A percentile compares a stretch with the other conserved stretches of the same genome.
phyloP scores from a whole-genome alignment of 2,329 filamentous ascomycete genomes.

The Fusarium duplospermum region DNA sequence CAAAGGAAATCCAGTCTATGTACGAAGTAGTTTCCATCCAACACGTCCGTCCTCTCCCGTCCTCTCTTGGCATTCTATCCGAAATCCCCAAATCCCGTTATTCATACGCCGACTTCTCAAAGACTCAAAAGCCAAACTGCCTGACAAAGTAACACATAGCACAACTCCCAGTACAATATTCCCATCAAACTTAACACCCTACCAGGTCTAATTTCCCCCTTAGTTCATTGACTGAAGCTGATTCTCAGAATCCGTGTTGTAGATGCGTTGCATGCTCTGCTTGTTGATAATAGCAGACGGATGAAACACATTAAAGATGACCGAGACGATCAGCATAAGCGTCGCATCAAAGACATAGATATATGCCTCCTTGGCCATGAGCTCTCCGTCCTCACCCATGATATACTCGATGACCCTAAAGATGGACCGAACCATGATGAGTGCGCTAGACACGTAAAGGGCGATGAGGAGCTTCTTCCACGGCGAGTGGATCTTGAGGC shows the following conservation, averaged over 20 bases:
- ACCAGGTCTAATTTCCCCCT: not conserved
- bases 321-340: constrained; percentile 39
- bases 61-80: not conserved
- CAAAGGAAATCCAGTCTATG: not conserved
- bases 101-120: not conserved
- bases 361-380: constrained; percentile 45
- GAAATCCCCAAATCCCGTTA: not conserved
- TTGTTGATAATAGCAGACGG: constrained; percentile 11
- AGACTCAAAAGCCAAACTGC: not conserved
- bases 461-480: constrained; percentile 41
- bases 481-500: constrained; percentile 26
- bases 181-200: not conserved
- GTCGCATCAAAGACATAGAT: constrained; percentile 51
- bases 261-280: not conserved
- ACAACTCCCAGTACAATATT: not conserved
- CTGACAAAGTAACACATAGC: not conserved
- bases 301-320: not conserved
- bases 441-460: constrained; percentile 31
- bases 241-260: not conserved
- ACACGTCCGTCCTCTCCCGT: not conserved
- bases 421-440: constrained; percentile 54
- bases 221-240: not conserved
- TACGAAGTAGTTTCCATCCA: not conserved
- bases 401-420: constrained; percentile 56
- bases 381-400: constrained; percentile 43